A percentile compares a stretch with the other conserved stretches of the same genome.
phyloP scores from a whole-genome alignment of 352 stramenopile genomes.

The Stramenopiles sp. region DNA sequence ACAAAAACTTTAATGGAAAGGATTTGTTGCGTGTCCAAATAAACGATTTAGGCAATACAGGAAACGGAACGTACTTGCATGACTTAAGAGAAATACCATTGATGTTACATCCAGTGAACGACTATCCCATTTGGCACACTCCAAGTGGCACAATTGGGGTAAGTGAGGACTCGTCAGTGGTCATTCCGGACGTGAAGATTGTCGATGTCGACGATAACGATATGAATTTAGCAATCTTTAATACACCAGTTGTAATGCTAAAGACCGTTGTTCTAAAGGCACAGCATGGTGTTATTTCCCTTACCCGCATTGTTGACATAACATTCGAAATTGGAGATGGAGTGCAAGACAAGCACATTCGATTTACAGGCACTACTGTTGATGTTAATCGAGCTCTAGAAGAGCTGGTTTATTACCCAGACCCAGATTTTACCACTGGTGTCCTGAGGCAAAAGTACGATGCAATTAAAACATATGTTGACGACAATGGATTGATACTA shows the following conservation, averaged over 20 bases:
- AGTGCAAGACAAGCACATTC: neutral
- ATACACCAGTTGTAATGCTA: too few relatives aligned
- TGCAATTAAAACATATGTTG: neutral
- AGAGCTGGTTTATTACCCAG: neutral
- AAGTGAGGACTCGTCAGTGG: neutral
- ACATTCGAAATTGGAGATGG: neutral
- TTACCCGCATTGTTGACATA: neutral
- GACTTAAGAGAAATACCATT: neutral
- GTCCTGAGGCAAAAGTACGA: neutral
- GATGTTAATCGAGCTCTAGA: neutral
- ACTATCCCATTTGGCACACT: neutral
- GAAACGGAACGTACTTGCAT: neutral
- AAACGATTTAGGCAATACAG: neutral
- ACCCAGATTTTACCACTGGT: neutral
- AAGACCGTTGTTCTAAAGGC: neutral
- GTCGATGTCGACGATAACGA: neutral
- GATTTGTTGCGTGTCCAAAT: neutral
- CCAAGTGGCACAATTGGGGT: neutral
- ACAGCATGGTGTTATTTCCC: neutral
- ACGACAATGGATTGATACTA: neutral
- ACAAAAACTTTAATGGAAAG: neutral
- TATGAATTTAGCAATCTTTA: neutral
- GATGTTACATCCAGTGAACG: neutral
- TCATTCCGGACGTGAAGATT: neutral
- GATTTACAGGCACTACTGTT: neutral